phyloP scores from a whole-genome alignment of 129 eudicot species.

The Flaveria brownii region DNA sequence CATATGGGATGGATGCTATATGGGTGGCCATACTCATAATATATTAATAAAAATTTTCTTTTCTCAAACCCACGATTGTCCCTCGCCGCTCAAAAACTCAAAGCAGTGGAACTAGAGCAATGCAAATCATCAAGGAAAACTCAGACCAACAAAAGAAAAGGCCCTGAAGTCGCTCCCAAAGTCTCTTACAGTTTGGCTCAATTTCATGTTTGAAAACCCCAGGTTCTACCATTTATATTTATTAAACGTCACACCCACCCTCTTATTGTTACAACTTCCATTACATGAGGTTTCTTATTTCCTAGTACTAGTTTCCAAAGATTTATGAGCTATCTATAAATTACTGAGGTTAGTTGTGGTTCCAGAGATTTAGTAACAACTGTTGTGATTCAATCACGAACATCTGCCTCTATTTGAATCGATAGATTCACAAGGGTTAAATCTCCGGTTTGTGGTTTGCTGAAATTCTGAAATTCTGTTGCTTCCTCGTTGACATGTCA shows the following conservation, averaged over 20 bases:
- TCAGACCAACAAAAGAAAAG: conserved; percentile 57
- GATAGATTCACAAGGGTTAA: no score
- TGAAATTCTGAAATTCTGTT: no score
- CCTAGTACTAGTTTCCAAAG: not conserved
- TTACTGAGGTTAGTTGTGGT: no score
- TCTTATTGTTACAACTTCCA: not conserved
- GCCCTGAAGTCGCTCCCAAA: conserved; percentile 67
- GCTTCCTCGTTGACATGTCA: no score
- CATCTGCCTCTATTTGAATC: no score
- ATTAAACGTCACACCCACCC: no score
- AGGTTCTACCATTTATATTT: conserved; percentile 6
- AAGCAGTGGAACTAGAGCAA: conserved; percentile 72
- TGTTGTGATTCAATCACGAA: no score
- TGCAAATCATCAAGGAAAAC: conserved; percentile 70
- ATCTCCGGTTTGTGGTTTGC: no score
- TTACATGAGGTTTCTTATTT: not conserved
- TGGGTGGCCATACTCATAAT: no score
- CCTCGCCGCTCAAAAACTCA: conserved; percentile 51
- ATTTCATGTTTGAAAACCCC: conserved; percentile 83
- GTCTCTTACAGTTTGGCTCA: conserved; percentile 90
- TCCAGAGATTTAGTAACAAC: not conserved
- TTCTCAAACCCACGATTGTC: conserved; percentile 31
- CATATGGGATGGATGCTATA: no score
- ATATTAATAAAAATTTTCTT: no score
- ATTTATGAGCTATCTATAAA: no score